Evolutionary conservation across 352 stramenopile genomes (phyloP).

Genomic region (Vaucheria bursata): DNA sequence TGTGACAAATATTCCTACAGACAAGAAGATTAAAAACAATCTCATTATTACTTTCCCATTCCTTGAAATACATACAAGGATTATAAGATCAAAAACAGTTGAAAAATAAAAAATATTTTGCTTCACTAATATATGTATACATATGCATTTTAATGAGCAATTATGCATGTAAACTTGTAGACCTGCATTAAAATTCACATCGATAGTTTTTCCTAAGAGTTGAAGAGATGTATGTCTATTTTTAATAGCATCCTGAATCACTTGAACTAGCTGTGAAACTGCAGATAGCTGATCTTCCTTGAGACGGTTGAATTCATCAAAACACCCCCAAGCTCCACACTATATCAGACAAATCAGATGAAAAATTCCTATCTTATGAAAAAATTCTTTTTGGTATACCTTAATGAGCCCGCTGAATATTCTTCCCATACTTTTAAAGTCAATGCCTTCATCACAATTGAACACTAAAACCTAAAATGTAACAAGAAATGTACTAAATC

Average conservation of each 20-base stretch:
- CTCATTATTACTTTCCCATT: constrained; percentile 76
- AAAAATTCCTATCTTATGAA: not conserved
- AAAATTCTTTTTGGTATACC: constrained; percentile 9
- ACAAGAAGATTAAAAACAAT: constrained; percentile 78
- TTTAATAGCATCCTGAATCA: constrained; percentile 87
- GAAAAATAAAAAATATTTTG: no score
- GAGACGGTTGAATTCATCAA: constrained; percentile 90
- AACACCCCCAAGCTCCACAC: constrained; percentile 87
- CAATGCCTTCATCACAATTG: constrained; percentile 81
- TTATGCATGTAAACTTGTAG: no score
- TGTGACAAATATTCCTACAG: constrained; percentile 86
- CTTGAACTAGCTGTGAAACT: constrained; percentile 85
- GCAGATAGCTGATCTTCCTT: constrained; percentile 85
- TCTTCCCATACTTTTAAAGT: constrained; percentile 82
- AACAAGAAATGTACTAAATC: constrained; percentile 77
- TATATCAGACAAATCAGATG: constrained; percentile 18
- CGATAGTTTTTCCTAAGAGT: constrained; percentile 67
- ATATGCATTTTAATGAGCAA: no score
- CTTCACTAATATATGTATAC: no score
- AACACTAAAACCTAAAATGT: constrained; percentile 68
- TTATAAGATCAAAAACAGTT: no score
- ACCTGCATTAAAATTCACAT: constrained; percentile 76
- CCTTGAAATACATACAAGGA: constrained; percentile 79
- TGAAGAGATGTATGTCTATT: constrained; percentile 54
- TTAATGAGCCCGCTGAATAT: constrained; percentile 90